These are phyloP conservation scores for Penicillium sp. DNA, from an alignment of 2,329 filamentous ascomycete genomes.

Conservation along the genomic window DNA sequence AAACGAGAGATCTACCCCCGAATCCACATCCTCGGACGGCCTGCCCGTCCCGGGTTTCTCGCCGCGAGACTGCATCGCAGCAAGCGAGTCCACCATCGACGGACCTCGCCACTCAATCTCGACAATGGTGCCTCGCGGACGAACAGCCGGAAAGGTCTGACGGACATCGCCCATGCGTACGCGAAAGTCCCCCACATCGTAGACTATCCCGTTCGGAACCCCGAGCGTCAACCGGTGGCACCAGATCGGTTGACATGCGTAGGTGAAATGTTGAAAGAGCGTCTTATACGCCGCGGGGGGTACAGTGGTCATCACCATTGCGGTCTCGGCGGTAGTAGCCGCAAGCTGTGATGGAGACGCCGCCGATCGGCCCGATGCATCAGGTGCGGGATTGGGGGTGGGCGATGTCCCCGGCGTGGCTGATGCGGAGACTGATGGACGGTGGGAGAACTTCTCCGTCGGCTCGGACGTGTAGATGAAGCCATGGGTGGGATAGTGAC, in stretches of 20 bases:
- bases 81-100: constrained; percentile 26
- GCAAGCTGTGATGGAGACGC: background rate
- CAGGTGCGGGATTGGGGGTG: too few species aligned
- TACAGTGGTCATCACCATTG: constrained; percentile 37
- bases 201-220: constrained; percentile 33
- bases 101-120: constrained; percentile 41
- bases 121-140: constrained; percentile 39
- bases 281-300: constrained; percentile 30
- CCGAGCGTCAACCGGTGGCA: constrained; percentile 35
- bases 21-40: constrained; percentile 16
- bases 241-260: constrained; percentile 41
- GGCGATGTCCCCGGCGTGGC: constrained; percentile 4
- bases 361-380: background rate
- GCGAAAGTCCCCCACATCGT: constrained; percentile 40
- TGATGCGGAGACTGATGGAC: constrained; percentile 1
- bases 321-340: constrained; percentile 3
- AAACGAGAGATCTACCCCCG: constrained; percentile 23
- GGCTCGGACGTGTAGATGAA: constrained; percentile 38
- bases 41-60: background rate
- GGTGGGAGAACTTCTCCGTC: constrained; percentile 12
- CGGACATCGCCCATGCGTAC: constrained; percentile 40
- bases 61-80: constrained; percentile 4
- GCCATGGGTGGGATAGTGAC: constrained; percentile 36
- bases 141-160: constrained; percentile 33
- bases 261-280: constrained; percentile 37